Percentiles rank a stretch among this genome's conserved stretches.
These are phyloP conservation scores for Hordeum vulgare DNA, from an alignment of 176 grass and related monocot species.

Conservation along the genomic window DNA sequence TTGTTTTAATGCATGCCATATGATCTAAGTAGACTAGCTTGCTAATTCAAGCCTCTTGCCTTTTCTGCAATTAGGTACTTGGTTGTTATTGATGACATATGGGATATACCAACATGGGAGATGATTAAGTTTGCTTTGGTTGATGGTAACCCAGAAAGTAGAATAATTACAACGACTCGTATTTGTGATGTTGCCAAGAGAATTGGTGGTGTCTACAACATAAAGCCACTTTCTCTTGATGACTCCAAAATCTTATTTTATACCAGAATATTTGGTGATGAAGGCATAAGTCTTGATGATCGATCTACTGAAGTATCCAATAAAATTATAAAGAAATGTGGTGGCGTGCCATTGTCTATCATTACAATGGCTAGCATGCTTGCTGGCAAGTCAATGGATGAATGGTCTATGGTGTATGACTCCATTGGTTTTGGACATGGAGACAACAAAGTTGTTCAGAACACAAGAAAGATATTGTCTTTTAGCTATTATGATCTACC, in stretches of 20 bases:
- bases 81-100: neutral
- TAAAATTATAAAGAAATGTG: neutral
- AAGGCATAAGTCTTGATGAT: neutral
- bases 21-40: neutral
- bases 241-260: neutral
- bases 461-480: too few relatives aligned
- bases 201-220: neutral
- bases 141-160: neutral
- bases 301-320: neutral
- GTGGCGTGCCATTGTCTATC: neutral
- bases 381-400: neutral
- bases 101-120: neutral
- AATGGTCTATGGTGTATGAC: neutral
- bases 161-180: neutral
- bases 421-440: neutral
- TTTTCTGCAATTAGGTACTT: neutral
- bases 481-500: too few relatives aligned
- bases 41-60: neutral
- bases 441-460: neutral
- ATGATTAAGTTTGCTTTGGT: neutral
- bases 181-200: neutral
- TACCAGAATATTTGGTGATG: neutral
- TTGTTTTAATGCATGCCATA: neutral
- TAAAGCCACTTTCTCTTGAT: neutral
- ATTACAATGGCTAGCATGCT: neutral